Conservation (phyloP, 78 protist genomes). For the Chrysochromulina parva region DNA sequence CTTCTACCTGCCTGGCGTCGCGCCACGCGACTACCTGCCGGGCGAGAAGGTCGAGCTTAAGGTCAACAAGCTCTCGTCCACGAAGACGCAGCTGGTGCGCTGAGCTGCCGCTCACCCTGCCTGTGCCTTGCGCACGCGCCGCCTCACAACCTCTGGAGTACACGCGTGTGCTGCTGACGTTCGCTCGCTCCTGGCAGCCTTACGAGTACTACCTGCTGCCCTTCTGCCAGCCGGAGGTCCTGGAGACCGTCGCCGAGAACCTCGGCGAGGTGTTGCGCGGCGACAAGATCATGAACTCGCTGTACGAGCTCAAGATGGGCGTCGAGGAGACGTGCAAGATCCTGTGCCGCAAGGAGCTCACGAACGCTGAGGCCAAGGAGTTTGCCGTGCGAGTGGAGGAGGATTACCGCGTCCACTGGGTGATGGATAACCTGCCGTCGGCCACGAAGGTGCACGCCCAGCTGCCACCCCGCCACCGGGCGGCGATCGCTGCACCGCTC, state of each 20-base stretch:
- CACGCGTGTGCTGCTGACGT: no score
- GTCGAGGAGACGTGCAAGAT: slow-evolving; percentile 27
- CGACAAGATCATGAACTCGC: slow-evolving; percentile 36
- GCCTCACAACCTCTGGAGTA: no score
- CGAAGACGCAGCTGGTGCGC: slow-evolving; percentile 13
- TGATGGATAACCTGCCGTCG: slow-evolving; percentile 64
- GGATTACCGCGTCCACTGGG: slow-evolving; percentile 52
- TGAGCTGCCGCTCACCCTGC: not conserved
- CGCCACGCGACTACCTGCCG: slow-evolving; percentile 19
- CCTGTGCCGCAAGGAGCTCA: slow-evolving; percentile 32
- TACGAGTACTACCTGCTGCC: slow-evolving; percentile 58
- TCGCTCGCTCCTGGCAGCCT: not conserved
- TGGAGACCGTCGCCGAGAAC: slow-evolving; percentile 39
- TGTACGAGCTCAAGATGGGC: slow-evolving; percentile 45
- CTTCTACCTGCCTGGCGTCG: slow-evolving; percentile 63
- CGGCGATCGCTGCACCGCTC: no score
- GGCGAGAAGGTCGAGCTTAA: slow-evolving; percentile 41
- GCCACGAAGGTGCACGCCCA: slow-evolving; percentile 5
- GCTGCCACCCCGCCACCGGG: no score
- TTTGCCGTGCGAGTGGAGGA: not conserved
- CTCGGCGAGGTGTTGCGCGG: slow-evolving; percentile 45
- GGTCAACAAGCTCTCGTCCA: slow-evolving; percentile 44
- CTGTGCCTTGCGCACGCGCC: no score
- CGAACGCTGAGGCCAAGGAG: not conserved
- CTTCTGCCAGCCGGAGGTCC: slow-evolving; percentile 32